Conservation (phyloP, 192 early-diverging fungal genomes). For the Coemansia sp. region DNA sequence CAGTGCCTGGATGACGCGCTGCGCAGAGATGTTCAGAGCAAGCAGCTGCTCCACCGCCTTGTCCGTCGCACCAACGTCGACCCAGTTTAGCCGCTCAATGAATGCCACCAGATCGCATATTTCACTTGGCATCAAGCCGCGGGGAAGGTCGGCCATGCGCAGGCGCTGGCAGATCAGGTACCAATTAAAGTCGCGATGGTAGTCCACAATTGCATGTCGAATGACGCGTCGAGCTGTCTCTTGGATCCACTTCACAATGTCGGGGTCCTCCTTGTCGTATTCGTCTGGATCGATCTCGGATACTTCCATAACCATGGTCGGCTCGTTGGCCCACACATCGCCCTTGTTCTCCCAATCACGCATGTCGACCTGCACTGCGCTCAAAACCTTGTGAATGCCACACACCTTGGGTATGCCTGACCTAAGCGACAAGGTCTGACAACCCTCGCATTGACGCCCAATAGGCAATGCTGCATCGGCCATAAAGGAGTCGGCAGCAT, state of each 20-base stretch:
- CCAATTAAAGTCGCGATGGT: slow-evolving; percentile 52
- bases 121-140: slow-evolving; percentile 14
- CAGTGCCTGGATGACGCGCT: slow-evolving; percentile 28
- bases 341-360: slow-evolving; percentile 52
- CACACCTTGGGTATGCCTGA: slow-evolving; percentile 12
- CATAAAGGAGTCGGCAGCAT: not conserved
- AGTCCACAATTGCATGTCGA: slow-evolving; percentile 26
- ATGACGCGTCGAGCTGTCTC: slow-evolving; percentile 33
- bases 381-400: slow-evolving; percentile 34
- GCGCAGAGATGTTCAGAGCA: slow-evolving; percentile 22
- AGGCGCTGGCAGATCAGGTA: slow-evolving; percentile 40
- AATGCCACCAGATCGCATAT: slow-evolving; percentile 37
- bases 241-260: slow-evolving; percentile 41
- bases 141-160: slow-evolving; percentile 40
- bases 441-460: slow-evolving; percentile 22
- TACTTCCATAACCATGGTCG: slow-evolving; percentile 46
- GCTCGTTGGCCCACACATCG: slow-evolving; percentile 45
- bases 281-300: slow-evolving; percentile 43
- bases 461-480: not conserved
- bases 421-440: slow-evolving; percentile 7
- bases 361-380: slow-evolving; percentile 39
- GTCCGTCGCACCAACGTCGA: slow-evolving; percentile 34
- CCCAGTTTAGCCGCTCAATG: slow-evolving; percentile 29
- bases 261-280: slow-evolving; percentile 46
- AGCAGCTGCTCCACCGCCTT: slow-evolving; percentile 28